Evolutionary conservation across 129 eudicot species (phyloP), one percentile per base, ranked within the genome.

Genomic region (Flaveria sonorensis): DNA sequence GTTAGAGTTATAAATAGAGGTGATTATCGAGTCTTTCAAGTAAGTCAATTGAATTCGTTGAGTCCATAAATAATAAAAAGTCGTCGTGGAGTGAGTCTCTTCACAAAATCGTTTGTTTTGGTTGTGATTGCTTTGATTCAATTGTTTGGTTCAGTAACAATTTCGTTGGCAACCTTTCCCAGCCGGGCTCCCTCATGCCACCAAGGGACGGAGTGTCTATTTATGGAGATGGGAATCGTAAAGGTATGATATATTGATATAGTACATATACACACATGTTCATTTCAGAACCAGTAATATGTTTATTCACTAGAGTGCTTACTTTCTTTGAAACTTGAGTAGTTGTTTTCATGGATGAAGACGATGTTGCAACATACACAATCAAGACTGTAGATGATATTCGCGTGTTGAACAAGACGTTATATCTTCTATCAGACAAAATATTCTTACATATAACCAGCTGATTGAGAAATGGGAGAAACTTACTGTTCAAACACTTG

Each of bases 381-480:
- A 26, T 80, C 26, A 84, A 70, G 73, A 71, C 81, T 9, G 69
- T 84, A 43, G 88, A 81, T 45, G 91, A 87, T 66, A 77, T 80
- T 23, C 76, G 85, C 1, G 79, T 78, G 36, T 72, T 81, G 13
- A 84, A 87, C 71, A 84, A 84, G 61, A 84, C 86, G 13, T 10
- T 87, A 14, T 81, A 84, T 71, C 30, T 84, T 52, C 76, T 85
- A 48, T 88, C 85, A 50, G 68, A 56, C 0, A 40, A 80, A 84
- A 84, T 68, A 79, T 80, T 7, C 72, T 84, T 61, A 70, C 83
- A 16, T 85, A 84, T 57, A 70, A 74, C n/a, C 73, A 81, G 23
- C 52, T 77, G 72, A 72, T 84, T 14, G 75, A 62, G 12, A 81
- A 66, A 65, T 85, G 89, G 85, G 92, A 87, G 72, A 82, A 84